Evolutionary conservation across 1,284 basidiomycete species (phyloP).

Genomic region (Phylloboletellus chloephorus): DNA sequence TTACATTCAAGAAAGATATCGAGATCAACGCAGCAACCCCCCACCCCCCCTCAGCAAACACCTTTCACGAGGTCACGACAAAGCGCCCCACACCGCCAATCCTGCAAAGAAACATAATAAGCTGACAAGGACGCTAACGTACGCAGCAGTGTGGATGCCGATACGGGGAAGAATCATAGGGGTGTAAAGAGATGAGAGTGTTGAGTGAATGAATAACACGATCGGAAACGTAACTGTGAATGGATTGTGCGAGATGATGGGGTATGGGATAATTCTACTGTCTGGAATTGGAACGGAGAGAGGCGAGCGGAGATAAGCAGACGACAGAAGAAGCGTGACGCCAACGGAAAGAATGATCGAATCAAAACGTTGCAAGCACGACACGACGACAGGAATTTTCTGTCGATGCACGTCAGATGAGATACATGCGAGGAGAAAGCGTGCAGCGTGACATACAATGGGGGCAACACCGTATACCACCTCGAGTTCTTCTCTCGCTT

Average conservation of each 20-base stretch:
- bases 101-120: slow-evolving; percentile 64
- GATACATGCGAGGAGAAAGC: not conserved
- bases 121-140: slow-evolving; percentile 55
- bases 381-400: slow-evolving; percentile 71
- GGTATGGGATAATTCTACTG: slow-evolving; percentile 14
- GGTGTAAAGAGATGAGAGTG: slow-evolving; percentile 55
- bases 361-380: slow-evolving; percentile 67
- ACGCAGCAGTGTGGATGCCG: slow-evolving; percentile 66
- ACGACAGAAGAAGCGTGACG: slow-evolving; percentile 56
- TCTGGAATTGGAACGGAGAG: slow-evolving; percentile 24
- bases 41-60: not conserved
- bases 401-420: slow-evolving; percentile 27
- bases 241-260: slow-evolving; percentile 29
- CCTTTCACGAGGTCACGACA: slow-evolving; percentile 35
- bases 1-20: slow-evolving; percentile 1
- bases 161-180: slow-evolving; percentile 57
- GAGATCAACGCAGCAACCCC: not conserved
- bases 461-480: slow-evolving; percentile 68
- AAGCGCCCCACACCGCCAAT: slow-evolving; percentile 59
- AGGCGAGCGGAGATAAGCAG: slow-evolving; percentile 43
- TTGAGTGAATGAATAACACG: slow-evolving; percentile 45
- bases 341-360: slow-evolving; percentile 64
- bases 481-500: slow-evolving; percentile 66
- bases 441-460: slow-evolving; percentile 40
- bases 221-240: slow-evolving; percentile 44